A percentile compares a stretch with the other conserved stretches of the same genome.
phyloP scores from a whole-genome alignment of 1,284 basidiomycete species.

The Ceratobasidium sp. region DNA sequence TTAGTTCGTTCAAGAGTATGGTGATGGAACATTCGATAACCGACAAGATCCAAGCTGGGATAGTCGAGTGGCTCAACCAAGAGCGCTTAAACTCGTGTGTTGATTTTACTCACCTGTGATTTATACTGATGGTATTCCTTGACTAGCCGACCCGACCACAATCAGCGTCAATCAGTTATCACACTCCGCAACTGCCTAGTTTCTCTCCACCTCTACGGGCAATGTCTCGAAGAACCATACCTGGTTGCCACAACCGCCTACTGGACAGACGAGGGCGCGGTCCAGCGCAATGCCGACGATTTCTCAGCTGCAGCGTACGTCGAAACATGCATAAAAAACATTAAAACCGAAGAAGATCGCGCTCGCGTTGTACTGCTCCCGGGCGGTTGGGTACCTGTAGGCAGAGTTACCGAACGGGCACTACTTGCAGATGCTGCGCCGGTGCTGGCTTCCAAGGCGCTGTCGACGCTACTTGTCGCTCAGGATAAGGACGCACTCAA shows the following conservation, averaged over 20 bases:
- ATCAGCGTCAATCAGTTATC: constrained; percentile 59
- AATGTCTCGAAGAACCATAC: constrained; percentile 66
- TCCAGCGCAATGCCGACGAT: constrained; percentile 58
- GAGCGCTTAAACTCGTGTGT: constrained; percentile 61
- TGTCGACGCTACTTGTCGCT: constrained; percentile 69
- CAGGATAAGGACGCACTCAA: constrained; percentile 68
- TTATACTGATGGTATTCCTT: constrained; percentile 50
- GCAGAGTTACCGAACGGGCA: constrained; percentile 66
- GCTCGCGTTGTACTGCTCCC: constrained; percentile 65
- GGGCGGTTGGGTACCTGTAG: constrained; percentile 64
- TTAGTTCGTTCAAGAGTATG: constrained; percentile 66
- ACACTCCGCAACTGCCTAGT: constrained; percentile 68
- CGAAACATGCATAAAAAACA: constrained; percentile 61
- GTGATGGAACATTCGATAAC: constrained; percentile 65
- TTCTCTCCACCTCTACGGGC: constrained; percentile 66
- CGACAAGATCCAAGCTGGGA: constrained; percentile 63
- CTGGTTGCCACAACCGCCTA: constrained; percentile 64
- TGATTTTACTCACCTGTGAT: no score
- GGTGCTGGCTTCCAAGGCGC: constrained; percentile 52
- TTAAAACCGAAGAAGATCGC: constrained; percentile 69
- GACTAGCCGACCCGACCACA: constrained; percentile 51
- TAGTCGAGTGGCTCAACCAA: constrained; percentile 67
- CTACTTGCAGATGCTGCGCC: constrained; percentile 61
- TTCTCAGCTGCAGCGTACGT: constrained; percentile 65
- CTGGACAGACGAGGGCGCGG: constrained; percentile 66